Evolutionary conservation across 805 yeast genomes (phyloP), one percentile per base, ranked within the genome.

Genomic region (Kodamaea sagamina): DNA sequence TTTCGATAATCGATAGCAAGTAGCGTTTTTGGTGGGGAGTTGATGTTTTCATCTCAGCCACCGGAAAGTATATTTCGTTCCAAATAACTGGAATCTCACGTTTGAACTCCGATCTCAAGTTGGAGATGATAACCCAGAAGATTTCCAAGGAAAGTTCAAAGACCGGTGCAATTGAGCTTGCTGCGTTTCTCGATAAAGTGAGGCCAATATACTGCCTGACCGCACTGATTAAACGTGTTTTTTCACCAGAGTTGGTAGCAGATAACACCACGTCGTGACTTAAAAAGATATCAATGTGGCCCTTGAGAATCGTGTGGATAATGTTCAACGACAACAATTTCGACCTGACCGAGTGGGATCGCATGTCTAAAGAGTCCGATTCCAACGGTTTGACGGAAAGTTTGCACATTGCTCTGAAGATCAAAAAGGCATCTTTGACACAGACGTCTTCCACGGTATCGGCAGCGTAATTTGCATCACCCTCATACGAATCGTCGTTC

Each of bases 381-480:
- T 90, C 97, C 46, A 92, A 68, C 19, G 83, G 76, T 63, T 93
- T 93, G 37, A 87, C 86, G 2, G 97, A 86, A 12, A 93, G 76
- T 58, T 89, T 89, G 62, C 97, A 87, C 93, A 93, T 86, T 1
- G 97, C 92, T 59, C 99, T 79, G 65, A 93, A 89, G 3, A 93
- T 78, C 46, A 93, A 72, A 57, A 90, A 92, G 0, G 98, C 97
- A 62, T 93, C 99, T 55, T 89, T 90, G 13, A 88, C 82, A 1
- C 75, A 79, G 25, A 83, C 62, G 46, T 87, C 95, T 49, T 79
- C 81, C 46, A 81, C 88, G 40, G 74, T 77, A 28, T 69, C 74
- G 38, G 60, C 60, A 2, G 65, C 72, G 36, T 61, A 65, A 41
- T 69, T 66, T 6, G 76, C 73, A 35, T 72, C 80, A 31, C 72